These are phyloP conservation scores for Tirmania nivea DNA, from an alignment of 495 filamentous ascomycete genomes.

Conservation along the genomic window DNA sequence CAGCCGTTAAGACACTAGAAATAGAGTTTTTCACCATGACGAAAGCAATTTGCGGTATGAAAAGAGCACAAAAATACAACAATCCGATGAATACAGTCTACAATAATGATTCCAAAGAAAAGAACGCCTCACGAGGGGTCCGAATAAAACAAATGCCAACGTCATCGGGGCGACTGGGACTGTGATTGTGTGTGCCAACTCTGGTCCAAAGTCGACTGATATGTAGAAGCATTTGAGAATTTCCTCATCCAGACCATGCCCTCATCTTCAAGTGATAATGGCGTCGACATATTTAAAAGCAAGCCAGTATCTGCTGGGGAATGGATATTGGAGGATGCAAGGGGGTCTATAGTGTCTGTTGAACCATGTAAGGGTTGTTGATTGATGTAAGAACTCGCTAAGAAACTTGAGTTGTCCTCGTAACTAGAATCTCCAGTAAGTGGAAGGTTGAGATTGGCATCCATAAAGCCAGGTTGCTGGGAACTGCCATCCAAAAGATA, in stretches of 20 bases:
- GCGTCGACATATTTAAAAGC: conserved; percentile 1
- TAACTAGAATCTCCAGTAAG: conserved; percentile 10
- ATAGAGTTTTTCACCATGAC: too few species aligned
- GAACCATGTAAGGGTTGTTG: conserved; percentile 9
- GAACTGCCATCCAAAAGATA: background rate
- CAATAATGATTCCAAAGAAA: too few species aligned
- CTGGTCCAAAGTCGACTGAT: background rate
- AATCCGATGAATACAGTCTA: too few species aligned
- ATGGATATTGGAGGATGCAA: background rate
- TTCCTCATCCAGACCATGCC: conserved; percentile 15
- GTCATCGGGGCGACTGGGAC: background rate
- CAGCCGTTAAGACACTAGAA: too few species aligned
- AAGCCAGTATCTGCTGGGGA: background rate
- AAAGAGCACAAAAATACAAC: too few species aligned
- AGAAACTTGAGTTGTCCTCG: conserved; percentile 9
- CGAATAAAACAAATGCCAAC: background rate
- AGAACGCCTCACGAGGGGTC: too few species aligned
- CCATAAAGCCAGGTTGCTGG: conserved; percentile 8
- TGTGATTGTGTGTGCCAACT: background rate
- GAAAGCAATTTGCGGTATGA: too few species aligned
- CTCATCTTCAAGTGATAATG: conserved; percentile 12
- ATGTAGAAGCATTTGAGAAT: background rate
- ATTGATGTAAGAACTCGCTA: conserved; percentile 5
- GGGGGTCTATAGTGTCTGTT: conserved; percentile 9
- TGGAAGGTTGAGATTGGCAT: conserved; percentile 11